Evolutionary conservation across 1,139 yeast genomes (phyloP).

Genomic region (Yamadazyma aaseri): DNA sequence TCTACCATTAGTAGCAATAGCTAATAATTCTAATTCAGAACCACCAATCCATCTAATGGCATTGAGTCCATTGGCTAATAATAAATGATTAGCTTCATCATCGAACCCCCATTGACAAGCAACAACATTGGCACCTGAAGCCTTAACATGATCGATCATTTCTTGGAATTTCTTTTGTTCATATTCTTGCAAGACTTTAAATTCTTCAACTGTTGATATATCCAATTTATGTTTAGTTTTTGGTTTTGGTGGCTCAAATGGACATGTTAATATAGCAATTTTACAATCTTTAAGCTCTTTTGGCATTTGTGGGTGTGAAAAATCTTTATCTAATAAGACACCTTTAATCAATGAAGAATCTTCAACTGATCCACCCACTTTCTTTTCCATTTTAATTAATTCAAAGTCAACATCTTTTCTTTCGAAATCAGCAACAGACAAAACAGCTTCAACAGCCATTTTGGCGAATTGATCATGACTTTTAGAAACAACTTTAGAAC

Average conservation of each 20-base stretch:
- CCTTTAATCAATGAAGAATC: conserved; percentile 86
- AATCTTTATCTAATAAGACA: conserved; percentile 91
- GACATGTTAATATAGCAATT: conserved; percentile 94
- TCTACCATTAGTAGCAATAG: conserved; percentile 96
- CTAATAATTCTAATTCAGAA: conserved; percentile 90
- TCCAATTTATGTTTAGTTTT: conserved; percentile 97
- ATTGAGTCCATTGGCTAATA: conserved; percentile 82
- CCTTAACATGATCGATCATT: conserved; percentile 86
- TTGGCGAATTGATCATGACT: conserved; percentile 90
- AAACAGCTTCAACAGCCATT: conserved; percentile 96
- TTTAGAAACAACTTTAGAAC: conserved; percentile 94
- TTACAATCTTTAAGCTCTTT: conserved; percentile 76
- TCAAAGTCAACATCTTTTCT: conserved; percentile 97
- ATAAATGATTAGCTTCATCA: conserved; percentile 95
- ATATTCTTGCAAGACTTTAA: conserved; percentile 82
- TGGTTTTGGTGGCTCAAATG: conserved; percentile 99
- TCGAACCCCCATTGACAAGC: conserved; percentile 99
- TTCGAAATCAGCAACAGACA: conserved; percentile 87
- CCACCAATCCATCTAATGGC: conserved; percentile 99
- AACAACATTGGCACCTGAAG: conserved; percentile 91
- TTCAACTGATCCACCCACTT: conserved; percentile 90
- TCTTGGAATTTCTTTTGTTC: conserved; percentile 88
- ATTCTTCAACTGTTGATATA: conserved; percentile 89
- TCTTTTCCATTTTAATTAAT: conserved; percentile 90
- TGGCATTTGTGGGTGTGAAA: conserved; percentile 98